Evolutionary conservation across 345 rosid genomes (phyloP), one percentile per base, ranked within the genome.

Genomic region (Pistacia vera): DNA sequence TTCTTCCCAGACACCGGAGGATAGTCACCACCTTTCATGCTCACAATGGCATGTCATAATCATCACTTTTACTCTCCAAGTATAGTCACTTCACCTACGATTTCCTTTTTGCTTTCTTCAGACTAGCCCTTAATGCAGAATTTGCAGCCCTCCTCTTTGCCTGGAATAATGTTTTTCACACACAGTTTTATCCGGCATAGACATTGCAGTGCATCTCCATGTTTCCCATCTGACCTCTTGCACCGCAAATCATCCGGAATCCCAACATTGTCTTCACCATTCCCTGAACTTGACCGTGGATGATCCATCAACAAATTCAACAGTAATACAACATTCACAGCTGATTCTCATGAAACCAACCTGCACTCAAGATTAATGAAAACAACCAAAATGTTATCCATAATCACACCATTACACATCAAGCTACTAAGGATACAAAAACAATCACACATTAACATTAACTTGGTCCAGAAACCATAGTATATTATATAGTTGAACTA

Each of bases 121-220:
- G 82, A 83, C 83, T 90, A 25, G 98, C 99, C 65, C 99, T 83
- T 28, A 91, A 71, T 12, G 95, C 97, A 14, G 98, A 97, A 85
- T 84, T 97, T 48, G 99, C 99, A 11, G 98, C 99, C 77, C 99
- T 88, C 80, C 71, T 91, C 85, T 97, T 97, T 0, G 98, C 98
- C 83, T 96, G 99, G 38, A 89, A 77, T 92, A 96, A 69, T 97
- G 99, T 79, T 97, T 97, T 85, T 97, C 98, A 9, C 99, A 97
- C 2, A 97, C 99, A 0, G 99, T 94, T 83, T 97, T 97, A 77
- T 96, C 99, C 0, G 97, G 97, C 98, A 96, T 96, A 66, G 97
- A 93, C 93, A 82, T 87, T 68, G 99, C 97, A 71, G 98, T 96
- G 83, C 99, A 96, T 83, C 98, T 89, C 99, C 98, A 96, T 96